Conservation (phyloP, 2,329 filamentous ascomycete genomes). For the Zymoseptoria pseudotritici region DNA sequence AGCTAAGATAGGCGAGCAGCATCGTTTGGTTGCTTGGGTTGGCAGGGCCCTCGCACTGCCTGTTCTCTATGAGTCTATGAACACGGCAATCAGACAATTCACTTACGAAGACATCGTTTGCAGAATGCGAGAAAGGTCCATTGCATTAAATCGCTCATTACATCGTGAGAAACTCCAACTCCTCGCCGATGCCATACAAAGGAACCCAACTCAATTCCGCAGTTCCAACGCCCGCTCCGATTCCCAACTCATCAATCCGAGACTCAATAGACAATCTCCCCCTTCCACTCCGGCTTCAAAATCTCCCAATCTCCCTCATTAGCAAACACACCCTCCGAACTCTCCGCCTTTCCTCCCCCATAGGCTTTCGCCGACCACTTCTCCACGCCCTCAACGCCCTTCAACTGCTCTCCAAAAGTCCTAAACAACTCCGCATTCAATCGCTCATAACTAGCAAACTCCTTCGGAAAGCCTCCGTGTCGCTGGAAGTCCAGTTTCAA, state of each 20-base stretch:
- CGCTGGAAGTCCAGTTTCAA: conserved; percentile 37
- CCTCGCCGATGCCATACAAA: not conserved
- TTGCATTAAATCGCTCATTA: not conserved
- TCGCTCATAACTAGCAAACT: conserved; percentile 41
- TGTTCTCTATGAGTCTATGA: too few relatives aligned
- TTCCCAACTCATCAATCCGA: not conserved
- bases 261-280: not conserved
- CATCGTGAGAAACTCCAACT: not conserved
- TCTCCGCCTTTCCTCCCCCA: conserved; percentile 42
- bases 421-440: conserved; percentile 41
- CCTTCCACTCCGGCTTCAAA: not conserved
- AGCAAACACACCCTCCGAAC: conserved; percentile 30
- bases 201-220: not conserved
- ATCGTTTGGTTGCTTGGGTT: not conserved
- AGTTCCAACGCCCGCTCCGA: too few relatives aligned
- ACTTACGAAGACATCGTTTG: too few relatives aligned
- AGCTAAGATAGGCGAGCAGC: not conserved
- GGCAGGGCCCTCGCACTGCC: too few relatives aligned
- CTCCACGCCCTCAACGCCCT: conserved; percentile 39
- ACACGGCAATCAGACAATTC: too few relatives aligned
- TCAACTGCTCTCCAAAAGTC: conserved; percentile 34
- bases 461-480: conserved; percentile 40
- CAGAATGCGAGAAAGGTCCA: too few relatives aligned
- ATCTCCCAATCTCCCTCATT: conserved; percentile 29
- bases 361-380: conserved; percentile 43